These are phyloP conservation scores for Mesembryanthemum crystallinum DNA, from an alignment of 148 eudicot species.

Conservation along the genomic window DNA sequence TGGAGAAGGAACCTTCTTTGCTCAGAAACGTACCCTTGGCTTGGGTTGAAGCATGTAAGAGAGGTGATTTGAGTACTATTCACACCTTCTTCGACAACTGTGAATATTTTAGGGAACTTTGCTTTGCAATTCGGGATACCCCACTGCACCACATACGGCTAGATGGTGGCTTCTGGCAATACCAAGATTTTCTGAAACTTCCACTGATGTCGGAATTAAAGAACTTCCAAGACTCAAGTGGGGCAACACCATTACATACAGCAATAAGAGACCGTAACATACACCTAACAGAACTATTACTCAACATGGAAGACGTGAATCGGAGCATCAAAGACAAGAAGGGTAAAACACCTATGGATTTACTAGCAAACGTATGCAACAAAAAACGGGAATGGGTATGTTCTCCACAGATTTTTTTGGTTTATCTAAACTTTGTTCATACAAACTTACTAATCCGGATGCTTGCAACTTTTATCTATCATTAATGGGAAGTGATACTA, in stretches of 20 bases:
- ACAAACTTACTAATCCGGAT: too few relatives aligned
- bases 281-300: neutral
- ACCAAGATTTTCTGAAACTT: neutral
- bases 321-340: neutral
- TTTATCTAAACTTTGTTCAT: too few relatives aligned
- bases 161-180: neutral
- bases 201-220: neutral
- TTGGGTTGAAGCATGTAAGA: slow-evolving; percentile 5
- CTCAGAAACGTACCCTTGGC: neutral
- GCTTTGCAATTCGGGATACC: neutral
- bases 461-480: too few relatives aligned
- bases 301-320: neutral
- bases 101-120: neutral
- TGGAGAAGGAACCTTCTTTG: neutral
- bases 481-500: too few relatives aligned
- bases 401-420: neutral
- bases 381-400: neutral
- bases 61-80: neutral
- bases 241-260: neutral
- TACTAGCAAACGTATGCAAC: neutral
- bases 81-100: neutral
- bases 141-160: neutral
- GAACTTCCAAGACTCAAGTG: neutral
- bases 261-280: neutral
- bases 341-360: neutral